These are phyloP conservation scores for Pisolithus thermaeus DNA, from an alignment of 1,284 basidiomycete species.

Conservation along the genomic window DNA sequence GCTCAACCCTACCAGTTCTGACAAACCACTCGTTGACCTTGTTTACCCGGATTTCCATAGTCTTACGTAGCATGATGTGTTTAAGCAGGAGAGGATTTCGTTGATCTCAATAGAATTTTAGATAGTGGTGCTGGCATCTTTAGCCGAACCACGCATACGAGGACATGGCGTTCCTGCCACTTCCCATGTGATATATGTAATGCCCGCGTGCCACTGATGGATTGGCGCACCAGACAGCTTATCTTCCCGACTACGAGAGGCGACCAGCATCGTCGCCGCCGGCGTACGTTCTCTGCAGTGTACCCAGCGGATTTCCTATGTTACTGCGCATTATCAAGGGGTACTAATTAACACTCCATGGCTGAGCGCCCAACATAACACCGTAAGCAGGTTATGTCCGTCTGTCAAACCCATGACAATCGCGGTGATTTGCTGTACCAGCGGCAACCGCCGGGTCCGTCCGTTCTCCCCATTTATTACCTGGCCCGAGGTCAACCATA, in stretches of 20 bases:
- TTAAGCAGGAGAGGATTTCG: not conserved
- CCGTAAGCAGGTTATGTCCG: not conserved
- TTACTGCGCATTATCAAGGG: too few species aligned
- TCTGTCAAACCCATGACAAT: not conserved
- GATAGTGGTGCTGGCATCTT: not conserved
- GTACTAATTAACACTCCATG: not conserved
- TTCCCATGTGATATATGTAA: not conserved
- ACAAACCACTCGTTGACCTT: not conserved
- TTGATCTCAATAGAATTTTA: not conserved
- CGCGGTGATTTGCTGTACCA: conserved; percentile 6
- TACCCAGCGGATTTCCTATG: too few species aligned
- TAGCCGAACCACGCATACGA: not conserved
- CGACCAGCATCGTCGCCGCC: not conserved
- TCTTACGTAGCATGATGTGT: not conserved
- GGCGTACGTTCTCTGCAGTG: too few species aligned
- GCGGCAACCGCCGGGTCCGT: conserved; percentile 16
- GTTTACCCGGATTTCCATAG: not conserved
- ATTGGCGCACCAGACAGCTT: not conserved
- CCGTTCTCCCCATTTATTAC: not conserved
- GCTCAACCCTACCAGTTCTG: not conserved
- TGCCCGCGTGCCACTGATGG: not conserved
- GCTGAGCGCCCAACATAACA: not conserved
- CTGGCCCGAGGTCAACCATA: not conserved
- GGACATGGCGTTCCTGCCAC: not conserved
- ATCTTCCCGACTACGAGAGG: not conserved